Percentiles rank a stretch among this genome's conserved stretches.
Conservation (phyloP, 169 alveolate species). For the Cryptosporidium felis region DNA sequence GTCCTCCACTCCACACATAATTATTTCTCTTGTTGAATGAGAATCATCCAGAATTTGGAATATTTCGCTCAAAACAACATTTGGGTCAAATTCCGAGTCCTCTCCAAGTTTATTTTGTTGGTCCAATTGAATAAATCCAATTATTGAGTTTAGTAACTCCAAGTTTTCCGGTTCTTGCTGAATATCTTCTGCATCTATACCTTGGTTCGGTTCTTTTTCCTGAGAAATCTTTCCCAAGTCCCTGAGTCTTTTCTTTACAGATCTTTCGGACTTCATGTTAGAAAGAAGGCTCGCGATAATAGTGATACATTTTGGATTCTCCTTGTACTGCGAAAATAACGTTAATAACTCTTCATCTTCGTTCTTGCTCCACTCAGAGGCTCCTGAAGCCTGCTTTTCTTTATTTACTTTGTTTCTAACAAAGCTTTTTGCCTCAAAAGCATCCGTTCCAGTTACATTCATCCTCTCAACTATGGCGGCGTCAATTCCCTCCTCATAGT, state of each 20-base stretch:
- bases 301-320: constrained; percentile 40
- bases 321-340: constrained; percentile 5
- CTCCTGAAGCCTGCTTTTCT: neutral
- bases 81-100: neutral
- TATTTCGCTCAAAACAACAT: constrained; percentile 2
- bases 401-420: constrained; percentile 43
- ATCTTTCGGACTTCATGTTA: constrained; percentile 19
- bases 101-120: neutral
- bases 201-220: neutral
- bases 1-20: constrained; percentile 8
- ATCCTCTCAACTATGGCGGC: constrained; percentile 31
- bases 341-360: constrained; percentile 55
- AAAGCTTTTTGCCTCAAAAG: constrained; percentile 28
- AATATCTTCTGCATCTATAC: neutral
- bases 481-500: constrained; percentile 55
- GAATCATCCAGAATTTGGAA: constrained; percentile 19
- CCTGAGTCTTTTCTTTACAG: constrained; percentile 23
- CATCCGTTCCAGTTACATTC: constrained; percentile 21
- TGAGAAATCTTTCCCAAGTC: constrained; percentile 7
- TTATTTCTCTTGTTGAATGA: constrained; percentile 26
- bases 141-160: constrained; percentile 7
- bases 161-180: neutral
- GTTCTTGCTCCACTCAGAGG: constrained; percentile 24
- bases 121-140: neutral
- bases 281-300: constrained; percentile 41